Base-by-base conservation (phyloP, 371 early-diverging fungal species). In the Paraphysoderma sedebokerense region DNA sequence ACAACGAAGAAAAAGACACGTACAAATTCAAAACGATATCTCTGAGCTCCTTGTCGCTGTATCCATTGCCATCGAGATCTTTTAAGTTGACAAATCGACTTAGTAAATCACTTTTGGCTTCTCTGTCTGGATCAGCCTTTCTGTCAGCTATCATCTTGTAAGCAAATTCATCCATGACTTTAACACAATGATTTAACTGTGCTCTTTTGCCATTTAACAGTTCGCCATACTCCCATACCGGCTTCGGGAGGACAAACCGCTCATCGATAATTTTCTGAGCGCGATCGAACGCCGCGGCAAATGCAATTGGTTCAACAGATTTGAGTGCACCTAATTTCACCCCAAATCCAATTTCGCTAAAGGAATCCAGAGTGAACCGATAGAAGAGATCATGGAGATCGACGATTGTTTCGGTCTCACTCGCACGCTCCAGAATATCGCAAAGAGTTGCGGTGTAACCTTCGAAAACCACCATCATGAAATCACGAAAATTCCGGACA, bases 401-500 rank as follows among this genome's bases (percentile, higher is more conserved):
- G 36, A 70, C 44, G 11, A 54, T 45, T 1, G 6, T 13, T 1
- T 40, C 38, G 11, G 20, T 32, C 4, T 27, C n/a, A 20, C 49
- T 41, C 22, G 22, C 33, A 19, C 32, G 34, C 34, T 50, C 44
- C 8, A 55, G 15, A n/a, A 17, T 17, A 4, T 49, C 36, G n/a
- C 15, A 5, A 13, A 55, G 45, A 4, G 29, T 19, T 19, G 22
- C 29, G n/a, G 37, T 34, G 30, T 53, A 32, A 8, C 13, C 15
- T 13, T 22, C 19, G 22, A 56, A 56, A 8, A 56, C 58, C 15
- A 58, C 22, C 24, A 44, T 32, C 19, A 82, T 73, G 34, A 70
- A 62, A 24, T 79, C 72, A 46, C 79, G 68, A 46, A 81, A 82
- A 54, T 81, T 82, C 54, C 67, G 74, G 47, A 74, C 79, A 31